Conservation (phyloP, 768 basidiomycete genomes). For the Pisolithus microcarpus region DNA sequence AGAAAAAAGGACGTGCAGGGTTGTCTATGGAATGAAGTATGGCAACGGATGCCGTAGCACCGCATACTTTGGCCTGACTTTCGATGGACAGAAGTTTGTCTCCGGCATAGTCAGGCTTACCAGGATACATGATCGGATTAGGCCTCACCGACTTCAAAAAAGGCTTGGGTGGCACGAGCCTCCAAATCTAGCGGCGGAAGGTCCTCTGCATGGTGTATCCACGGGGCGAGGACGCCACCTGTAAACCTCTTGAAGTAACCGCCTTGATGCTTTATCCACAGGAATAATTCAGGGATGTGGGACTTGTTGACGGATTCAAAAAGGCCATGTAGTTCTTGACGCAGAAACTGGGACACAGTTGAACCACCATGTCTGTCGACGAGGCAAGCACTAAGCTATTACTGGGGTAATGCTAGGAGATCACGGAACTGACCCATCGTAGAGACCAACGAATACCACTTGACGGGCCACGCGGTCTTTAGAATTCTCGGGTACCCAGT, state of each 20-base stretch:
- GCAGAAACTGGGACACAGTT: constrained; percentile 80
- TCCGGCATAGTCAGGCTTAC: constrained; percentile 19
- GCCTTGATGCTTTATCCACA: constrained; percentile 71
- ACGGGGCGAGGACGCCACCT: constrained; percentile 72
- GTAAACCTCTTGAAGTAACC: constrained; percentile 89
- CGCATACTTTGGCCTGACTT: constrained; percentile 64
- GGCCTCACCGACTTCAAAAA: constrained; percentile 63
- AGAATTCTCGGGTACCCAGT: constrained; percentile 63
- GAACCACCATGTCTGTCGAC: constrained; percentile 80
- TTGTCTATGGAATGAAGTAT: constrained; percentile 86
- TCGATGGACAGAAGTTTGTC: constrained; percentile 69
- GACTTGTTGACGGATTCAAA: constrained; percentile 73
- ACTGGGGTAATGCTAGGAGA: not conserved
- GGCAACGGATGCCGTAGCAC: constrained; percentile 87
- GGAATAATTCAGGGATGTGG: constrained; percentile 66
- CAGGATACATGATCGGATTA: constrained; percentile 1
- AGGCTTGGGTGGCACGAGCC: constrained; percentile 79
- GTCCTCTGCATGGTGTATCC: constrained; percentile 35
- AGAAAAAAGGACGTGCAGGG: constrained; percentile 77
- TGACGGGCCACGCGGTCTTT: constrained; percentile 59
- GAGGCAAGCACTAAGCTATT: constrained; percentile 1
- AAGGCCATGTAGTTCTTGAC: constrained; percentile 77
- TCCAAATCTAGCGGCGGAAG: constrained; percentile 59
- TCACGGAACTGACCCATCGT: constrained; percentile 66
- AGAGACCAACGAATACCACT: constrained; percentile 82